Evolutionary conservation across 257 asterid genomes (phyloP).

Genomic region (Solanum ossicruentum): DNA sequence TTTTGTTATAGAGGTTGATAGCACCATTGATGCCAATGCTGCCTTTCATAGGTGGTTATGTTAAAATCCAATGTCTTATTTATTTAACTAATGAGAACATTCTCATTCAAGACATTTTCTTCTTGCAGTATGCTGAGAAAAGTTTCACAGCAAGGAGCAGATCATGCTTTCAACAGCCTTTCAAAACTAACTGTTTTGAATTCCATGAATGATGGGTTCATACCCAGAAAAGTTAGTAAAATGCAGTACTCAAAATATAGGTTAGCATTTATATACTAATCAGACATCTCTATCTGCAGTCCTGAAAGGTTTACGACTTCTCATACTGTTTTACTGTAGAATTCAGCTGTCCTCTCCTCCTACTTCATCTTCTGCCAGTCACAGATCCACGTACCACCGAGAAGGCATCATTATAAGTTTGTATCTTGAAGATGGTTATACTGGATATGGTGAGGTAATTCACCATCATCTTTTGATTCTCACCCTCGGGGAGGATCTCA

Average conservation of each 20-base stretch:
- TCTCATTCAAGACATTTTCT: slow-evolving; percentile 11
- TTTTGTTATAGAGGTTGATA: slow-evolving; percentile 80
- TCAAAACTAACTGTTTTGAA: slow-evolving; percentile 34
- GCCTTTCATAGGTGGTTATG: slow-evolving; percentile 56
- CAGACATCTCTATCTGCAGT: background rate
- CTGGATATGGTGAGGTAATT: slow-evolving; percentile 86
- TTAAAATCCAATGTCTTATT: background rate
- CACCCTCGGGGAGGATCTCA: background rate
- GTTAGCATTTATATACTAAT: slow-evolving; percentile 25
- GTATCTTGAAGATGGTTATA: slow-evolving; percentile 70
- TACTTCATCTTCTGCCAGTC: slow-evolving; percentile 48
- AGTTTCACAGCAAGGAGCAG: slow-evolving; percentile 53
- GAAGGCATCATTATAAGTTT: slow-evolving; percentile 73
- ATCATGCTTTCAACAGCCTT: slow-evolving; percentile 44
- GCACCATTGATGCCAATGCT: slow-evolving; percentile 68
- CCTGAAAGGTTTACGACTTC: background rate
- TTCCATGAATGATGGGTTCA: slow-evolving; percentile 16
- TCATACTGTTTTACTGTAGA: slow-evolving; percentile 25
- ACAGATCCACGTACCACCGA: slow-evolving; percentile 36
- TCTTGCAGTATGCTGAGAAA: slow-evolving; percentile 55
- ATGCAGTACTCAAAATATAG: slow-evolving; percentile 67
- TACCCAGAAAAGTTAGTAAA: slow-evolving; percentile 35
- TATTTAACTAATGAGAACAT: background rate
- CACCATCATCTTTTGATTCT: background rate
- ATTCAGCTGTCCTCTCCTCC: slow-evolving; percentile 83